Base-by-base conservation (phyloP, 768 basidiomycete species). In the Nidularia pulvinata region DNA sequence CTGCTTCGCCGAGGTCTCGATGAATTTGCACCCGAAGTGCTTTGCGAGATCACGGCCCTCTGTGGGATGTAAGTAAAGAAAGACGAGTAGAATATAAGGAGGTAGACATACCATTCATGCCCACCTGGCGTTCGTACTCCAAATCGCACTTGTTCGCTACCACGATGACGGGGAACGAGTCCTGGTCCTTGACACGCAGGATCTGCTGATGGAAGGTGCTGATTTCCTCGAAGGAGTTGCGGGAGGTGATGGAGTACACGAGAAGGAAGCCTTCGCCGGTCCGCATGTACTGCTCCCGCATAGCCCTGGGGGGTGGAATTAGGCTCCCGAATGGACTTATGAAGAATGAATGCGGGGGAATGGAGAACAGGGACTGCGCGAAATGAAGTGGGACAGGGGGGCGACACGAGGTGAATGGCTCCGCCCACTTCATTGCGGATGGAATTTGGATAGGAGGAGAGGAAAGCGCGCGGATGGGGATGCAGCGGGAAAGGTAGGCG, bases 201-300 rank as follows among this genome's bases (percentile, higher is more conserved):
- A 98, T 97, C 66, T 98, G 95, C 65, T 95, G 92, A 65, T 95
- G 91, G 83, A 98, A 97, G 5, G 87, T 91, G 69, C 84, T 89
- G 65, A 98, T 95, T 81, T 98, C 93, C 71, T 98, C 94, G 65
- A 98, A 98, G 46, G 95, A 96, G 69, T 93, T 90, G 59, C 95
- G 88, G 33, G 94, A 95, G n/a, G 96, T 97, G 73, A 97, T 98
- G 49, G 93, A 94, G 72, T 98, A 98, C 54, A 98, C 95, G 57
- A 98, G 86, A 43, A 98, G 83, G 80, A 98, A 98, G 9, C 95
- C 96, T 71, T 98, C 95, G 56, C 96, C 96, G 30, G 95, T 94
- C 50, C 95, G 86, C 95, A 98, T 98, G 76, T 98, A 98, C 65
- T 98, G 96, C 66, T 98, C 96, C 46, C 96, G 88, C 96, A 98